Evolutionary conservation across 2,329 filamentous ascomycete species (phyloP), one percentile per base, ranked within the genome.

Genomic region (Cytospora chrysosperma): DNA sequence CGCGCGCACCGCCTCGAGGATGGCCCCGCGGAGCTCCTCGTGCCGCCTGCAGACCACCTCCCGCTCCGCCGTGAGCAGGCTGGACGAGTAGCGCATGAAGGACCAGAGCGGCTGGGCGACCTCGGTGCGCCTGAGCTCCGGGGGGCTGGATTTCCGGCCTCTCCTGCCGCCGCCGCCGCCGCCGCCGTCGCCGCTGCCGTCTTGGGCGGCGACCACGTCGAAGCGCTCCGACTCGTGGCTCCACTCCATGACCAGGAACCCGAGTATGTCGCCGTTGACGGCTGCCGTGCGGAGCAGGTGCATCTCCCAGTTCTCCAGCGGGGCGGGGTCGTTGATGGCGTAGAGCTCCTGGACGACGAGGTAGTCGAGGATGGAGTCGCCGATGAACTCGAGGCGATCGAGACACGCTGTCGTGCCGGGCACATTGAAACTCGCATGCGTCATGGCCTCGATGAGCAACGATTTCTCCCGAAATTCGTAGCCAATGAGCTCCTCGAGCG

Each of bases 381-480:
- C 94, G 0, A 97, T 78, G 70, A 95, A 97, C 71, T 97, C 94
- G 1, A 97, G 82, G 0, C 93, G 85, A 68, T 97, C 90, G 15
- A 86, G 82, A 26, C 76, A 80, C 2, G 79, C 79, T 5, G 82
- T 78, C 19, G 77, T 75, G 32, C 78, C 79, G 57, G 80, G 82
- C 6, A 73, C 62, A 51, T 72, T 75, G 69, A 72, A 80, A 0
- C 91, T 93, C 0, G 86, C 79, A 71, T 97, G 93, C 0, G 93
- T 97, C 56, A 94, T 79, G 2, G 93, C 90, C 76, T 97, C 91
- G 0, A 90, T 71, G 0, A 97, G 81, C 0, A 97, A 78, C 0
- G 81, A 72, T 67, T 88, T 86, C 68, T 91, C 88, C 1, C 67
- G 75, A 74, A 97, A 97, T 0, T 72, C 78, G 73, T 97, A 91